These are phyloP conservation scores for Trichosporon sp. DNA, from an alignment of 1,284 basidiomycete species.

Conservation along the genomic window DNA sequence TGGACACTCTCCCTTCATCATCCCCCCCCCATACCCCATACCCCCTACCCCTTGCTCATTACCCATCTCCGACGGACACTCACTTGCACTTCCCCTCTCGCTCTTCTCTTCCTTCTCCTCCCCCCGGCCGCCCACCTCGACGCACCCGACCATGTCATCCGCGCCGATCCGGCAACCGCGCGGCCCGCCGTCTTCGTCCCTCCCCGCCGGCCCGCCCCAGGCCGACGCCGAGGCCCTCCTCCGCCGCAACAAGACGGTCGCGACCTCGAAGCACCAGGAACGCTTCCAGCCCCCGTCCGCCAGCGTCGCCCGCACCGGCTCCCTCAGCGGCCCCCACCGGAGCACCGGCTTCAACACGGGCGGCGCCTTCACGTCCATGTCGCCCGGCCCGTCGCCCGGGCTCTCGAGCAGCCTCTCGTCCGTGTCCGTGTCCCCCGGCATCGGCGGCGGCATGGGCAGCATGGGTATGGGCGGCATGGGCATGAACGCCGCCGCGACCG, in stretches of 20 bases:
- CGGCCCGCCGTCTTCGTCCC: slow-evolving; percentile 36
- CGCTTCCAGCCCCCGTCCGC: slow-evolving; percentile 3
- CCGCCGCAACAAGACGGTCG: slow-evolving; percentile 39
- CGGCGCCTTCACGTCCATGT: background rate
- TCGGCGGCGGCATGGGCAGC: background rate
- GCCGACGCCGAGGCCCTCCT: slow-evolving; percentile 35
- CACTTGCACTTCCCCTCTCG: background rate
- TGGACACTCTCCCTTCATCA: background rate
- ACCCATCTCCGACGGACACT: background rate
- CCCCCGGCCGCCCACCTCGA: background rate
- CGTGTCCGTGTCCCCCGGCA: slow-evolving; percentile 2
- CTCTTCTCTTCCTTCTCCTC: background rate
- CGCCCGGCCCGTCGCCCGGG: background rate
- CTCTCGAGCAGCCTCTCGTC: slow-evolving; percentile 11
- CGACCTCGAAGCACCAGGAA: slow-evolving; percentile 21
- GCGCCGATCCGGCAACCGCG: slow-evolving; percentile 44
- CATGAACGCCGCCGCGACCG: background rate
- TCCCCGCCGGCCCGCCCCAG: slow-evolving; percentile 26
- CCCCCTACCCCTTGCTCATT: background rate
- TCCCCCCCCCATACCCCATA: background rate
- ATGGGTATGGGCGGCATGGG: slow-evolving; percentile 5
- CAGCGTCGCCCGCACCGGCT: background rate
- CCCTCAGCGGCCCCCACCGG: slow-evolving; percentile 15
- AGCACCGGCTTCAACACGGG: background rate
- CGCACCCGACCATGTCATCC: slow-evolving; percentile 22